Evolutionary conservation across 768 basidiomycete species (phyloP), one percentile per base, ranked within the genome.

Genomic region (Pholiota conissans): DNA sequence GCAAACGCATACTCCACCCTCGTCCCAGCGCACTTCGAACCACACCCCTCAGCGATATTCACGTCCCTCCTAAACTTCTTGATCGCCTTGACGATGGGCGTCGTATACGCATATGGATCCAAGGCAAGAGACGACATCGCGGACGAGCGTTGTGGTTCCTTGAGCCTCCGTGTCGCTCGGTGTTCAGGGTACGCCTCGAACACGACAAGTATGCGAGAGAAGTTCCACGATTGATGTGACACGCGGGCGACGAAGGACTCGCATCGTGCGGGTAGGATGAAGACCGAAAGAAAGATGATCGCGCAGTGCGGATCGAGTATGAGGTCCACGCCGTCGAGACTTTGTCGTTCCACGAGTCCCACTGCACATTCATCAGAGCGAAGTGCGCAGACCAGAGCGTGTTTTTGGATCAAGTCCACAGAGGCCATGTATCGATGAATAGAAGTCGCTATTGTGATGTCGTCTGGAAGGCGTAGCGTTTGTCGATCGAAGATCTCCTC

Each of bases 401-500:
- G 86, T 61, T 85, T 87, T 67, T 91, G 91, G 6, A 92, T 75
- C 18, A 91, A 61, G 27, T 84, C 76, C 59, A 91, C 67, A 27
- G 89, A 91, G 14, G 83, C 83, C 71, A 93, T 75, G 65, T 92
- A 93, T 26, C 77, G 79, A 67, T 91, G 89, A 16, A 65, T 45
- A 18, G 65, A 67, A 11, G 58, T 51, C n/a, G 80, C 76, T 30
- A 61, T 57, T 11, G 52, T 49, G 69, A 71, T 65, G 13, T 62
- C 49, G 5, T 69, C 59, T 6, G 80, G 78, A 39, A 81, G 67
- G 35, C 66, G 66, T 27, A 86, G 66, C 14, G 85, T 86, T 57
- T 76, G 74, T 34, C 64, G 57, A 50, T 79, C 77, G 49, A 74
- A 71, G 14, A 85, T 59, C 30, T 79, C 78, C 32, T 68, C 63